Evolutionary conservation across 139 green algal species (phyloP).

Genomic region (Microglena sp.): DNA sequence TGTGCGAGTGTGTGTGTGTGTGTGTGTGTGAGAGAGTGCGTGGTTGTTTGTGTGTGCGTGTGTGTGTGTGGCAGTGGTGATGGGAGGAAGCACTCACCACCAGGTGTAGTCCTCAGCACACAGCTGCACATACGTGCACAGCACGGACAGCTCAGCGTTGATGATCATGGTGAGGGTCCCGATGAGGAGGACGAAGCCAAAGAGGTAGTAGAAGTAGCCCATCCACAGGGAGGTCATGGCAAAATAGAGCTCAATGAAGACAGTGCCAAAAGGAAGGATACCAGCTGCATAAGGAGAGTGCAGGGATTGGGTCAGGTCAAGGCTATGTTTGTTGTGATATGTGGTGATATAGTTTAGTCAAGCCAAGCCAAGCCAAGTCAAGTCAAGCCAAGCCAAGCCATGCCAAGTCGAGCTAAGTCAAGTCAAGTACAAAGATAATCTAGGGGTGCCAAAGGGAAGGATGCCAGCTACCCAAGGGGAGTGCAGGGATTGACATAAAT

Average conservation of each 20-base stretch:
- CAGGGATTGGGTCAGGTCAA: no score
- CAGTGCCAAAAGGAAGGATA: slow-evolving; percentile 88
- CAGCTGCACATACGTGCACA: slow-evolving; percentile 84
- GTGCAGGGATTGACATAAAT: no score
- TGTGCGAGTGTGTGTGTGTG: no score
- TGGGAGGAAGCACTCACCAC: slow-evolving; percentile 83
- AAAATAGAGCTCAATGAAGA: slow-evolving; percentile 97
- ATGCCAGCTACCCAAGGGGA: slow-evolving; percentile 73
- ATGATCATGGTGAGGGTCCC: slow-evolving; percentile 75
- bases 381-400: no score
- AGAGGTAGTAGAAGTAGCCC: slow-evolving; percentile 94
- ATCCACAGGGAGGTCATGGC: slow-evolving; percentile 84
- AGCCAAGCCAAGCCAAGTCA: no score
- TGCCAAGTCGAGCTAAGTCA: slow-evolving; percentile 96
- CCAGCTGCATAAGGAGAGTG: no score
- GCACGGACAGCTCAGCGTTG: slow-evolving; percentile 70
- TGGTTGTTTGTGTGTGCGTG: no score
- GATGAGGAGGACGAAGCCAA: slow-evolving; percentile 83
- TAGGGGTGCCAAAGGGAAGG: slow-evolving; percentile 92
- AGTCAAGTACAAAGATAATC: no score
- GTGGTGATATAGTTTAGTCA: no score
- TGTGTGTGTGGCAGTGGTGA: no score
- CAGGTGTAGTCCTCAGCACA: slow-evolving; percentile 88
- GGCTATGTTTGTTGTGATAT: no score
- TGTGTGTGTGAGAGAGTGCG: no score